These are phyloP conservation scores for Colletotrichum filicis DNA, from an alignment of 2,329 filamentous ascomycete genomes.

Conservation along the genomic window DNA sequence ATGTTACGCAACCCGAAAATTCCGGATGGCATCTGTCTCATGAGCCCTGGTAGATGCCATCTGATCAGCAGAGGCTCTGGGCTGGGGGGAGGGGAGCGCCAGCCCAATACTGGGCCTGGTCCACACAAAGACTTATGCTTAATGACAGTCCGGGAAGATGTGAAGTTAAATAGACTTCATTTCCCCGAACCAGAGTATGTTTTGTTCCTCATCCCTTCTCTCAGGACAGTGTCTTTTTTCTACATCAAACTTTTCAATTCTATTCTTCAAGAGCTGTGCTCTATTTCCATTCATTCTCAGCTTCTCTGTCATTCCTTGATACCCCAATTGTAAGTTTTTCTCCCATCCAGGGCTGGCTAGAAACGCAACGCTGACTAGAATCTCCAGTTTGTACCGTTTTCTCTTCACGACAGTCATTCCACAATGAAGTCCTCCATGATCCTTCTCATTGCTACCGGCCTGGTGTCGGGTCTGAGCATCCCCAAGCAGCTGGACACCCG, in stretches of 20 bases:
- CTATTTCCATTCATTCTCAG: slow-evolving; percentile 39
- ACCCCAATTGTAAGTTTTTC: slow-evolving; percentile 20
- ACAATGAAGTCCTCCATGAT: slow-evolving; percentile 44
- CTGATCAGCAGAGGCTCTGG: slow-evolving; percentile 1
- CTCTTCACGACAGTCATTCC: slow-evolving; percentile 23
- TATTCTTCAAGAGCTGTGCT: slow-evolving; percentile 42
- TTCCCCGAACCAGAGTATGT: slow-evolving; percentile 3
- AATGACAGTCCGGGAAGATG: not conserved
- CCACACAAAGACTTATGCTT: slow-evolving; percentile 26
- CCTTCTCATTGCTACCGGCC: slow-evolving; percentile 43
- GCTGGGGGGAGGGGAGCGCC: no score
- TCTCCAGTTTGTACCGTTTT: slow-evolving; percentile 12
- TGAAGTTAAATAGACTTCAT: slow-evolving; percentile 25
- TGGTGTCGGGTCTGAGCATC: slow-evolving; percentile 43
- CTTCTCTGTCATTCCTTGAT: slow-evolving; percentile 33
- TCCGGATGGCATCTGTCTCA: slow-evolving; percentile 22
- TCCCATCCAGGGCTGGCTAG: no score
- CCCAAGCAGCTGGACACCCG: slow-evolving; percentile 34
- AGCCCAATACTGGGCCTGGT: not conserved
- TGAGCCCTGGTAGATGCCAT: slow-evolving; percentile 23
- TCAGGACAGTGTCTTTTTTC: slow-evolving; percentile 23
- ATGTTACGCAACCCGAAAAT: slow-evolving; percentile 4
- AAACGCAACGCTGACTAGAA: not conserved
- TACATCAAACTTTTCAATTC: slow-evolving; percentile 25
- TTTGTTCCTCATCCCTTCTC: slow-evolving; percentile 26